Evolutionary conservation across 257 asterid species (phyloP).

Genomic region (Mitragyna speciosa): DNA sequence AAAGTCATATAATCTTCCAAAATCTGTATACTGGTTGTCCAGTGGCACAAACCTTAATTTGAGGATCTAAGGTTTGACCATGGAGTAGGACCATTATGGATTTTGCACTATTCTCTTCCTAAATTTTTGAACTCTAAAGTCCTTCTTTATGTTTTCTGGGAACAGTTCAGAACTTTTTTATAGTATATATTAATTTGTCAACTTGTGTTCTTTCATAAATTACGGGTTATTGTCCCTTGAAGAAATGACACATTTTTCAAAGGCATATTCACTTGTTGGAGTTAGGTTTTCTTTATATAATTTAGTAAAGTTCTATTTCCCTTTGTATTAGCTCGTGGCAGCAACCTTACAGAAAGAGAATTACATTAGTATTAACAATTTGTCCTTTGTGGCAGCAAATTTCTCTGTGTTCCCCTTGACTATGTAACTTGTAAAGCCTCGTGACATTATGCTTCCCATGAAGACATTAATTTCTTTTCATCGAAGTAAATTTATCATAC

Average conservation of each 20-base stretch:
- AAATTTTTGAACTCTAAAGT: conserved; percentile 13
- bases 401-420: neutral
- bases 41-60: conserved; percentile 29
- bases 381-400: conserved; percentile 18
- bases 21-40: neutral
- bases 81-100: neutral
- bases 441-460: conserved; percentile 10
- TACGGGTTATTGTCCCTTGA: conserved; percentile 20
- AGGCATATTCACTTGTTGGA: conserved; percentile 30
- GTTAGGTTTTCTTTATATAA: conserved; percentile 7
- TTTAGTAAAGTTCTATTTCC: conserved; percentile 24
- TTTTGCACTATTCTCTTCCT: conserved; percentile 2
- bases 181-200: neutral
- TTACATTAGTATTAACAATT: neutral
- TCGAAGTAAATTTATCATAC: neutral
- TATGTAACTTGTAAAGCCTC: conserved; percentile 9
- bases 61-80: conserved; percentile 37
- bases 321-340: conserved; percentile 9
- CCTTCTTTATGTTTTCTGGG: conserved; percentile 16
- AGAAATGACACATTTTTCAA: conserved; percentile 31
- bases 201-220: conserved; percentile 5
- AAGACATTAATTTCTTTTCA: neutral
- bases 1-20: conserved; percentile 1
- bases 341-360: conserved; percentile 12
- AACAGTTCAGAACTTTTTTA: neutral